These are phyloP conservation scores for Tieghemiomyces parasiticus DNA, from an alignment of 192 early-diverging fungal species.

Conservation along the genomic window DNA sequence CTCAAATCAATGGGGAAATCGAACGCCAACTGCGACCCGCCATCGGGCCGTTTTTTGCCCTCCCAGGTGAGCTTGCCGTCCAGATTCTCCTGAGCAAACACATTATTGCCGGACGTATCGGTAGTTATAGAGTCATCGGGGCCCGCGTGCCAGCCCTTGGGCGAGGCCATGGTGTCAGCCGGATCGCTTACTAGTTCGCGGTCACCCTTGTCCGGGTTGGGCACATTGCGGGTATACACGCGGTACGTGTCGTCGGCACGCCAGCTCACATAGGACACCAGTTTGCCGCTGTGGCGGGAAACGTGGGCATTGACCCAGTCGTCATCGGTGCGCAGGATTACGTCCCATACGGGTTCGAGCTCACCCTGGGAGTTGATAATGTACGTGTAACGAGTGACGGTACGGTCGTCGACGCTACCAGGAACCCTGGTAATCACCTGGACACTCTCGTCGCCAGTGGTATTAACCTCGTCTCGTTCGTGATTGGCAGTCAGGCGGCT, in stretches of 20 bases:
- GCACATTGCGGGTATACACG: constrained; percentile 62
- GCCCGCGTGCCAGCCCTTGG: constrained; percentile 55
- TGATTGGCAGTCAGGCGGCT: too few relatives aligned
- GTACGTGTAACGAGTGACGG: constrained; percentile 47
- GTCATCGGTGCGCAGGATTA: constrained; percentile 55
- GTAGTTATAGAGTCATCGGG: constrained; percentile 20
- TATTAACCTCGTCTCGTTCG: neutral
- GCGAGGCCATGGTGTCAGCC: constrained; percentile 36
- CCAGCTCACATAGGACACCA: constrained; percentile 71
- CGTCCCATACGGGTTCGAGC: constrained; percentile 63
- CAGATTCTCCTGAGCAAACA: constrained; percentile 74
- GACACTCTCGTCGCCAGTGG: neutral
- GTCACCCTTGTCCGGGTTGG: constrained; percentile 55
- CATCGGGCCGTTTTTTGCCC: constrained; percentile 61
- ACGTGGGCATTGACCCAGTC: constrained; percentile 71
- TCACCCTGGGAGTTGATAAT: constrained; percentile 36
- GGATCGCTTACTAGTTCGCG: constrained; percentile 37
- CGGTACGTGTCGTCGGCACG: constrained; percentile 53
- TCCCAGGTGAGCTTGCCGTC: constrained; percentile 55
- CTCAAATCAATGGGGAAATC: constrained; percentile 56
- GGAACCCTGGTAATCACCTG: neutral
- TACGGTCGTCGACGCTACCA: constrained; percentile 16
- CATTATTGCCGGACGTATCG: constrained; percentile 80
- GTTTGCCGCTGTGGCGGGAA: constrained; percentile 36
- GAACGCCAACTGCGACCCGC: constrained; percentile 35